Conservation (phyloP, 257 asterid genomes). For the Salvia hispanica region DNA sequence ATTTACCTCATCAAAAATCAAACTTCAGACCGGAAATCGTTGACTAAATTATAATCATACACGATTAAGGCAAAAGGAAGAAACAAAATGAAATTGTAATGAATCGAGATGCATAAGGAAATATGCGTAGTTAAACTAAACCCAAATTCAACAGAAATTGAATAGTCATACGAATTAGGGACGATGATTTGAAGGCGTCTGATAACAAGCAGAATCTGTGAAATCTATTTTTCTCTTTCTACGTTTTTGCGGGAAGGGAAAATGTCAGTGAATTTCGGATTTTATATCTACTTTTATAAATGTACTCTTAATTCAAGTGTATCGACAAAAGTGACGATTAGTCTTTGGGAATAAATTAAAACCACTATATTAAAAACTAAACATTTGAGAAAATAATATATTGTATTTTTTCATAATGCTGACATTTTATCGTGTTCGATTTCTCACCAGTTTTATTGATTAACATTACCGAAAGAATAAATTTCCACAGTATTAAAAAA, state of each 20-base stretch:
- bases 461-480: no score
- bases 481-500: no score
- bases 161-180: conserved; percentile 34
- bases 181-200: conserved; percentile 38
- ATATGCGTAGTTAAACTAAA: conserved; percentile 10
- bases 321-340: no score
- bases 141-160: conserved; percentile 11
- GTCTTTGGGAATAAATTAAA: background rate
- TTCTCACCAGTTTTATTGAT: no score
- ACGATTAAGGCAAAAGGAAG: conserved; percentile 1
- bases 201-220: conserved; percentile 35
- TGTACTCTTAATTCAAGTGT: background rate
- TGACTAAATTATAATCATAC: conserved; percentile 18
- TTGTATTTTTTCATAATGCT: no score
- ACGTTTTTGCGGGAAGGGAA: conserved; percentile 45
- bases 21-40: background rate
- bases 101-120: conserved; percentile 13
- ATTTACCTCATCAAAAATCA: conserved; percentile 18
- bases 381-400: no score
- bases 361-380: background rate
- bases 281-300: conserved; percentile 25
- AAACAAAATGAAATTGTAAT: conserved; percentile 24
- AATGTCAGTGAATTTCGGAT: conserved; percentile 33
- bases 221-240: conserved; percentile 20
- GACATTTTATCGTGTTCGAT: no score